A percentile compares a stretch with the other conserved stretches of the same genome.
Evolutionary conservation across 495 filamentous ascomycete genomes (phyloP).

Genomic region (Massariosphaeria phaeospora): DNA sequence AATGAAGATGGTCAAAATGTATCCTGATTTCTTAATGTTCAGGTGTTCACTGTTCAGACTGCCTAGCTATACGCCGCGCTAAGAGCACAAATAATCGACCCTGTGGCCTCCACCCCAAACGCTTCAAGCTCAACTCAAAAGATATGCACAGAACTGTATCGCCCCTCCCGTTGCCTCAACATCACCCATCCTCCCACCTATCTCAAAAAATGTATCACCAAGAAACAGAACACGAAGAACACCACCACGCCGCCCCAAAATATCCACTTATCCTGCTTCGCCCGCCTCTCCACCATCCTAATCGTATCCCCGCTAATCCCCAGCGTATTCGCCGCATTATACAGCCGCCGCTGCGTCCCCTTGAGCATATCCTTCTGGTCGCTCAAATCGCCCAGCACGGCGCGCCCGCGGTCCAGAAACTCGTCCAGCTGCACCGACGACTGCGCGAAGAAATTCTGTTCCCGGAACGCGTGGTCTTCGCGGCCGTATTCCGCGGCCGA

Average conservation of each 20-base stretch:
- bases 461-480: conserved; percentile 79
- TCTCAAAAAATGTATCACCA: conserved; percentile 76
- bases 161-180: not conserved
- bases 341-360: conserved; percentile 82
- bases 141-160: conserved; percentile 4
- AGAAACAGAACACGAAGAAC: conserved; percentile 91
- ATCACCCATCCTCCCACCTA: conserved; percentile 41
- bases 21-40: too few relatives aligned
- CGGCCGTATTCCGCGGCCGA: conserved; percentile 57
- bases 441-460: conserved; percentile 76
- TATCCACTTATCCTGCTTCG: conserved; percentile 96
- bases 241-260: conserved; percentile 82
- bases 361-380: conserved; percentile 93
- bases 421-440: conserved; percentile 85
- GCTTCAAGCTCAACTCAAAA: not conserved
- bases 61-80: conserved; percentile 17
- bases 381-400: conserved; percentile 81
- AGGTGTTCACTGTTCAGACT: too few relatives aligned
- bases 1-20: too few relatives aligned
- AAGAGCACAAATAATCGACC: not conserved
- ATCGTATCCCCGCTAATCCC: conserved; percentile 95
- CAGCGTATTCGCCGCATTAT: conserved; percentile 88
- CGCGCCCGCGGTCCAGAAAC: conserved; percentile 83
- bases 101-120: not conserved
- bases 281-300: conserved; percentile 85